Conservation (phyloP, 371 early-diverging fungal species). For the Mucor racemosus region DNA sequence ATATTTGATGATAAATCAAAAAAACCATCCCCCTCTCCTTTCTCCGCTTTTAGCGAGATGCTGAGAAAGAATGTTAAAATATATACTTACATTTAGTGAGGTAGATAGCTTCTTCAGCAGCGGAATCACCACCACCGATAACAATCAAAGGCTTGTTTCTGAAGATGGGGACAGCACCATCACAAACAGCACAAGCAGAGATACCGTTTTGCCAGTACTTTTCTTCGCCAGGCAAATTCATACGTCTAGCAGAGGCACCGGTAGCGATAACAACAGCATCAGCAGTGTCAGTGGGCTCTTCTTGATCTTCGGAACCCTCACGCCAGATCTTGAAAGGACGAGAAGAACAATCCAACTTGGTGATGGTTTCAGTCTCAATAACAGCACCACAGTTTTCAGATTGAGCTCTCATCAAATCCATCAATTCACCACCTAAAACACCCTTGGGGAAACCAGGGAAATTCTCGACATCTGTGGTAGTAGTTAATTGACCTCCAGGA, state of each 20-base stretch:
- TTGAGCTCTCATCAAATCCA: conserved; percentile 64
- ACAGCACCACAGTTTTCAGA: conserved; percentile 47
- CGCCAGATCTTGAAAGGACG: conserved; percentile 93
- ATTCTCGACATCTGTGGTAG: conserved; percentile 93
- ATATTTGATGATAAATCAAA: neutral
- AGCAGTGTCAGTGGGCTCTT: conserved; percentile 72
- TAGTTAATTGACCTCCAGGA: conserved; percentile 91
- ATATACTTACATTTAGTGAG: conserved; percentile 71
- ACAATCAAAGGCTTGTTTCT: conserved; percentile 93
- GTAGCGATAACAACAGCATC: conserved; percentile 96
- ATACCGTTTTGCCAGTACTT: conserved; percentile 83
- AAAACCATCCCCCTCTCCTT: neutral
- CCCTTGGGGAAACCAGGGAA: conserved; percentile 89
- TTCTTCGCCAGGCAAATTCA: conserved; percentile 69
- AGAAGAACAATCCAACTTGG: conserved; percentile 77
- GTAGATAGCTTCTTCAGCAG: conserved; percentile 98
- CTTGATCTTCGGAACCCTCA: conserved; percentile 76
- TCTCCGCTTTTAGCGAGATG: neutral
- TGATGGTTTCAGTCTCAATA: conserved; percentile 90
- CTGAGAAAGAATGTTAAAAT: neutral
- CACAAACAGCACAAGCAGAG: conserved; percentile 99
- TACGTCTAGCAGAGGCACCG: conserved; percentile 98
- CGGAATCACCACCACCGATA: conserved; percentile 99
- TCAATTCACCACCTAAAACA: conserved; percentile 80
- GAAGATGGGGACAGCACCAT: conserved; percentile 97